These are phyloP conservation scores for Xerocomellus dryophilus DNA, from an alignment of 768 basidiomycete species.

Conservation along the genomic window DNA sequence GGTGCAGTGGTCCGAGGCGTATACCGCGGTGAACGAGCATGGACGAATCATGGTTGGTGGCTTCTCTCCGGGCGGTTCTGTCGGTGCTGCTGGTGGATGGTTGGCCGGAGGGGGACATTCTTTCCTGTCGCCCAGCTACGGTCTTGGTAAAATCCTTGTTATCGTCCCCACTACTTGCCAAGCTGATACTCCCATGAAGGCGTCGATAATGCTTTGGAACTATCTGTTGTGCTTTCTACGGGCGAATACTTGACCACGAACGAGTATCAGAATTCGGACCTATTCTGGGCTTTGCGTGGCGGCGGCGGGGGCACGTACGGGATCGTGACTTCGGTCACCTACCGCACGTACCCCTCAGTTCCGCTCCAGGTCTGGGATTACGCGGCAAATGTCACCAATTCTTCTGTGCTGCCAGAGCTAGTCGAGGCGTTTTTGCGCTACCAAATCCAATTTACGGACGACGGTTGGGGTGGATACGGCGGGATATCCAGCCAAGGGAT, in stretches of 20 bases:
- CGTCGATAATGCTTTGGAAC: conserved; percentile 47
- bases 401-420: conserved; percentile 27
- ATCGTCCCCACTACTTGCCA: neutral
- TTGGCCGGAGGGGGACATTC: conserved; percentile 47
- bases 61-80: conserved; percentile 21
- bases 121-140: conserved; percentile 37
- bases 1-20: conserved; percentile 46
- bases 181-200: conserved; percentile 25
- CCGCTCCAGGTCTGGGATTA: conserved; percentile 33
- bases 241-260: conserved; percentile 42
- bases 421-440: conserved; percentile 35
- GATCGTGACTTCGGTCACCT: conserved; percentile 45
- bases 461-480: conserved; percentile 45
- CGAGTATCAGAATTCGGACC: conserved; percentile 38
- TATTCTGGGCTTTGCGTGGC: conserved; percentile 55
- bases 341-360: conserved; percentile 38
- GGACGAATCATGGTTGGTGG: conserved; percentile 44
- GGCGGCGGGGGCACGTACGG: conserved; percentile 50
- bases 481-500: neutral
- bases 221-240: conserved; percentile 42
- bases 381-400: conserved; percentile 30
- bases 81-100: conserved; percentile 48
- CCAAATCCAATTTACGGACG: conserved; percentile 37
- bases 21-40: conserved; percentile 34
- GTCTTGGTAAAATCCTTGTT: conserved; percentile 35